Evolutionary conservation across 257 asterid species (phyloP).

Genomic region (Nyctanthes arbortristis): DNA sequence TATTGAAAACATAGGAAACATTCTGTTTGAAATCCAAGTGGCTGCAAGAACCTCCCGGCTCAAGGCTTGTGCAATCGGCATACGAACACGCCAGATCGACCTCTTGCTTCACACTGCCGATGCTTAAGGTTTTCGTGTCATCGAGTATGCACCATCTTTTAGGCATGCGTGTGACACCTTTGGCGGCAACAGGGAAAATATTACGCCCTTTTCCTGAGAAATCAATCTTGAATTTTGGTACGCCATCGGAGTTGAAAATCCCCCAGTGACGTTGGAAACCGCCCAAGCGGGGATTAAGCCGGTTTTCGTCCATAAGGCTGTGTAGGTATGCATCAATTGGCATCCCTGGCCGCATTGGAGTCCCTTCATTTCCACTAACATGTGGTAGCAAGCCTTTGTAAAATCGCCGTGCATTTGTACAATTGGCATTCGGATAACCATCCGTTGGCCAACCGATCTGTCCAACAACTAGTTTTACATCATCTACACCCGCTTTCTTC

Average conservation of each 20-base stretch:
- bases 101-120: neutral
- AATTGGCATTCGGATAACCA: slow-evolving; percentile 33
- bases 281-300: neutral
- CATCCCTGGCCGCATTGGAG: slow-evolving; percentile 39
- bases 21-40: slow-evolving; percentile 18
- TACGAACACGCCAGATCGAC: slow-evolving; percentile 15
- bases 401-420: slow-evolving; percentile 35
- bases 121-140: neutral
- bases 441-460: slow-evolving; percentile 75
- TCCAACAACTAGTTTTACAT: slow-evolving; percentile 33
- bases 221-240: slow-evolving; percentile 58
- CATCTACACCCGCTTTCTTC: slow-evolving; percentile 34
- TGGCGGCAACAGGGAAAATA: slow-evolving; percentile 41
- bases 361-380: slow-evolving; percentile 36
- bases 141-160: slow-evolving; percentile 39
- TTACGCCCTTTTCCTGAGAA: slow-evolving; percentile 37
- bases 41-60: slow-evolving; percentile 46
- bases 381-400: slow-evolving; percentile 33
- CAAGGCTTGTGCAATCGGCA: slow-evolving; percentile 46
- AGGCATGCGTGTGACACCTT: slow-evolving; percentile 34
- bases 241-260: slow-evolving; percentile 43
- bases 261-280: slow-evolving; percentile 59
- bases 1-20: slow-evolving; percentile 55
- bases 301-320: slow-evolving; percentile 45
- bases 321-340: slow-evolving; percentile 38